Evolutionary conservation across 805 yeast species (phyloP).

Genomic region (Metschnikowia rubicola): DNA sequence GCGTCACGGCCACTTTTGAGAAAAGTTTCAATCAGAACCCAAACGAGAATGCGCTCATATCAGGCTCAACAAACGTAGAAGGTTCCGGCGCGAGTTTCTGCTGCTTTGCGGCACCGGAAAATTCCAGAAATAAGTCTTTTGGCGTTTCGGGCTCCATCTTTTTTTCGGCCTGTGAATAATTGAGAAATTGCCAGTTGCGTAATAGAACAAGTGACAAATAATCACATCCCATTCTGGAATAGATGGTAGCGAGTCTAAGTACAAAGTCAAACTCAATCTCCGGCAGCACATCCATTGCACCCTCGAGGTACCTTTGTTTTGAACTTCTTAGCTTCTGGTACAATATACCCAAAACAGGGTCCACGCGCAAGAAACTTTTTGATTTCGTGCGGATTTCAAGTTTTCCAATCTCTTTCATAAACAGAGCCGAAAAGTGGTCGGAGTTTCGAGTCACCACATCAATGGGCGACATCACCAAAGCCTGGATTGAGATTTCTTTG

Average conservation of each 20-base stretch:
- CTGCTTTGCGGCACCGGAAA: conserved; percentile 8
- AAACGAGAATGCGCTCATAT: conserved; percentile 69
- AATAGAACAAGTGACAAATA: conserved; percentile 61
- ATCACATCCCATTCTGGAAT: conserved; percentile 90
- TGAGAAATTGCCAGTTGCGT: conserved; percentile 62
- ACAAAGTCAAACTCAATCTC: conserved; percentile 59
- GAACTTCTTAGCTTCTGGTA: conserved; percentile 59
- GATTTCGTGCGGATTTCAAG: conserved; percentile 16
- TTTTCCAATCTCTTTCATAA: conserved; percentile 13
- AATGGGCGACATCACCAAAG: conserved; percentile 57
- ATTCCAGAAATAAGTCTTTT: conserved; percentile 16
- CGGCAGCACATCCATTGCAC: conserved; percentile 43
- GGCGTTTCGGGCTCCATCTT: not conserved
- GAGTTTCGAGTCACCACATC: conserved; percentile 23
- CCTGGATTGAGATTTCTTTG: conserved; percentile 50
- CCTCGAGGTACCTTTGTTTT: conserved; percentile 47
- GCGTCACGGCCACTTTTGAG: too few relatives aligned
- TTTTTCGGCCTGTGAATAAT: conserved; percentile 10
- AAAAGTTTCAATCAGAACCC: conserved; percentile 17
- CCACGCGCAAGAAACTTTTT: conserved; percentile 58
- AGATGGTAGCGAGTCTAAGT: conserved; percentile 59
- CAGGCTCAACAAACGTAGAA: conserved; percentile 65
- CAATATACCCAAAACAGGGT: conserved; percentile 72
- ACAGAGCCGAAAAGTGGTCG: conserved; percentile 22
- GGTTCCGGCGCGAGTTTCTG: conserved; percentile 36